A percentile compares a stretch with the other conserved stretches of the same genome.
These are phyloP conservation scores for Neofusicoccum parvum DNA, from an alignment of 2,329 filamentous ascomycete genomes.

Conservation along the genomic window DNA sequence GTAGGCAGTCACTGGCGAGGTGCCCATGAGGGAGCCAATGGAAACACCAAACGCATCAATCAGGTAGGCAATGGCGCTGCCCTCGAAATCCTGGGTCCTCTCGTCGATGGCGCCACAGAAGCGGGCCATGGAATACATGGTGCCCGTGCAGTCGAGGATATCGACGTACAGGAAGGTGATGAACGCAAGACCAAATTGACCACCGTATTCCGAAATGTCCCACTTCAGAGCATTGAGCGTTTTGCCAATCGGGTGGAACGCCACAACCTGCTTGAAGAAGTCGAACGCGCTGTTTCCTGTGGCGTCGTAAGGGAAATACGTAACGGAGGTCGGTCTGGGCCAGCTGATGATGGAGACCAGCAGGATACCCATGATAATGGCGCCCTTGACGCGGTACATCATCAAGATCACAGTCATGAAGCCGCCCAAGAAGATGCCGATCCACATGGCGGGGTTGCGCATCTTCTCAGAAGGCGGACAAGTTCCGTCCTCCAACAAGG, in stretches of 20 bases:
- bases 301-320: slow-evolving; percentile 75
- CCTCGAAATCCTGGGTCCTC: slow-evolving; percentile 83
- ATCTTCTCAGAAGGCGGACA: slow-evolving; percentile 72
- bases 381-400: slow-evolving; percentile 85
- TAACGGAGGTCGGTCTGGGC: slow-evolving; percentile 75
- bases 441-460: slow-evolving; percentile 82
- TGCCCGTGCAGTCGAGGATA: slow-evolving; percentile 84
- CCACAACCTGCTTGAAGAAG: slow-evolving; percentile 86
- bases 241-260: slow-evolving; percentile 75
- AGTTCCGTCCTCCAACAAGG: slow-evolving; percentile 49
- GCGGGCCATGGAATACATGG: slow-evolving; percentile 85
- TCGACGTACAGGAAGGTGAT: slow-evolving; percentile 91
- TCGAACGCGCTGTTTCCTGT: slow-evolving; percentile 72
- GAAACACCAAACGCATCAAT: slow-evolving; percentile 82
- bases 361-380: slow-evolving; percentile 80
- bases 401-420: slow-evolving; percentile 78
- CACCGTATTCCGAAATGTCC: slow-evolving; percentile 67
- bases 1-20: slow-evolving; percentile 81
- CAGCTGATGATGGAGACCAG: slow-evolving; percentile 87
- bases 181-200: slow-evolving; percentile 79
- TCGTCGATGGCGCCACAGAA: slow-evolving; percentile 81
- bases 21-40: slow-evolving; percentile 76
- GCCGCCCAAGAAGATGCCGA: slow-evolving; percentile 85
- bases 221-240: slow-evolving; percentile 74
- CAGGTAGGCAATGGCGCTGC: slow-evolving; percentile 79